Conservation (phyloP, 805 yeast species). For the Metschnikowia rubicola region DNA sequence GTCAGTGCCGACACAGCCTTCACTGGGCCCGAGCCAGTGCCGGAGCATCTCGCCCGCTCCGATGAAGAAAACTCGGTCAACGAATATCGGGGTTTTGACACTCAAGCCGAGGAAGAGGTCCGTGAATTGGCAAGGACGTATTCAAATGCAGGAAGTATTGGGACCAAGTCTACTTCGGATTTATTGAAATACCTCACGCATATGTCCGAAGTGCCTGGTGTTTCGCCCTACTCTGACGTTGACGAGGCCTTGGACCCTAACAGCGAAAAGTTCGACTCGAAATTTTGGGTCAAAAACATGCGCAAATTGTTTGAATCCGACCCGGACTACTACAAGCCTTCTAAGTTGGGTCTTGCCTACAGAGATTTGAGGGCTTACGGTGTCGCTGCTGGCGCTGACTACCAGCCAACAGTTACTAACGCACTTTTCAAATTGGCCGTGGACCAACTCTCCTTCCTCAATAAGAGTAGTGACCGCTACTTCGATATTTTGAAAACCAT, state of each 20-base stretch:
- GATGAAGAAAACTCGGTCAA: constrained; percentile 11
- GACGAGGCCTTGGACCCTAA: constrained; percentile 48
- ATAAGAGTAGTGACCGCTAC: constrained; percentile 14
- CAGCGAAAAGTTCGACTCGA: constrained; percentile 55
- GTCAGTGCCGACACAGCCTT: constrained; percentile 6
- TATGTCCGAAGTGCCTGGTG: constrained; percentile 33
- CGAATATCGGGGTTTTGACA: constrained; percentile 36
- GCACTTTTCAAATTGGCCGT: constrained; percentile 14
- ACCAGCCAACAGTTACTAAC: constrained; percentile 57
- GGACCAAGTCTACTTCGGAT: constrained; percentile 21
- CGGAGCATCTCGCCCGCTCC: constrained; percentile 1
- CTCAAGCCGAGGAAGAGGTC: constrained; percentile 30
- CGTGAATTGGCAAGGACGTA: constrained; percentile 43
- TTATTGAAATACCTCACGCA: constrained; percentile 41
- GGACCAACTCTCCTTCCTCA: constrained; percentile 20
- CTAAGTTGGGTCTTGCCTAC: constrained; percentile 58
- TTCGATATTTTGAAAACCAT: constrained; percentile 60
- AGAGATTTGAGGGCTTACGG: constrained; percentile 59
- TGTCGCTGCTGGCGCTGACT: constrained; percentile 64
- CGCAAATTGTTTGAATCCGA: constrained; percentile 51
- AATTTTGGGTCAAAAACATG: constrained; percentile 66
- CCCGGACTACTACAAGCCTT: constrained; percentile 61
- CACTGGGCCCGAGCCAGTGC: constrained; percentile 11
- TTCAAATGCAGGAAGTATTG: constrained; percentile 13
- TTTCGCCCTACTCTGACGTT: constrained; percentile 15